phyloP scores from a whole-genome alignment of 495 filamentous ascomycete genomes.

The Rhypophila decipiens region DNA sequence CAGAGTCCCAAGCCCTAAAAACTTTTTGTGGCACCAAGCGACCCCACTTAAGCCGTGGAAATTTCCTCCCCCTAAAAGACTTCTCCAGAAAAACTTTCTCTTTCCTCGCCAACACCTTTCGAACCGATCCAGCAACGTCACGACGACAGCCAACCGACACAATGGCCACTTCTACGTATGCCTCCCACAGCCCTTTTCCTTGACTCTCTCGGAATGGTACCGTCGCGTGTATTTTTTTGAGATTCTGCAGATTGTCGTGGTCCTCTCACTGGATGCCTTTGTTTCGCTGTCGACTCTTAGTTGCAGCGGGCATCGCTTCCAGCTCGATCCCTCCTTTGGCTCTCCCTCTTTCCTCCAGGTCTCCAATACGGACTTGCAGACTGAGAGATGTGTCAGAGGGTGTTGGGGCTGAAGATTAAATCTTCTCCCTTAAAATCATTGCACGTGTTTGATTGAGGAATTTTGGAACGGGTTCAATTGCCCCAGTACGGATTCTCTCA shows the following conservation, averaged over 20 bases:
- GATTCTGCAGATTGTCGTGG: slow-evolving; percentile 61
- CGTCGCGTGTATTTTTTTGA: slow-evolving; percentile 42
- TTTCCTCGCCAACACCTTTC: slow-evolving; percentile 6
- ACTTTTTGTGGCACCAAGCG: slow-evolving; percentile 4
- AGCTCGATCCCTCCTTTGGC: slow-evolving; percentile 73
- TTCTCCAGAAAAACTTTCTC: slow-evolving; percentile 15
- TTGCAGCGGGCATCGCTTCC: slow-evolving; percentile 41
- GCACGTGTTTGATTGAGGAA: slow-evolving; percentile 45
- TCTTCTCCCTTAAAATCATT: slow-evolving; percentile 82
- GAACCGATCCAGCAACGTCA: slow-evolving; percentile 5
- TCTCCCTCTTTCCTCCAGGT: slow-evolving; percentile 48
- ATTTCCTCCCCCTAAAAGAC: slow-evolving; percentile 6
- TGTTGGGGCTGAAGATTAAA: slow-evolving; percentile 68
- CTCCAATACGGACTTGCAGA: slow-evolving; percentile 33
- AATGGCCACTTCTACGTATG: slow-evolving; percentile 62
- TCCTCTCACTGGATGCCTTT: slow-evolving; percentile 68
- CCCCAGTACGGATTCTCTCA: background rate
- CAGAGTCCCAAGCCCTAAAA: slow-evolving; percentile 26
- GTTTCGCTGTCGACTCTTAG: slow-evolving; percentile 15
- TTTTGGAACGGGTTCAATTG: background rate
- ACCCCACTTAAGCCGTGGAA: slow-evolving; percentile 15
- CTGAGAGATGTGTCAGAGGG: slow-evolving; percentile 55
- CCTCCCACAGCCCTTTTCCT: slow-evolving; percentile 36
- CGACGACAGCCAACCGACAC: slow-evolving; percentile 30
- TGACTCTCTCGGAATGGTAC: slow-evolving; percentile 42